A percentile compares a stretch with the other conserved stretches of the same genome.
phyloP scores from a whole-genome alignment of 2,329 filamentous ascomycete species.

The Aureobasidium namibiae region DNA sequence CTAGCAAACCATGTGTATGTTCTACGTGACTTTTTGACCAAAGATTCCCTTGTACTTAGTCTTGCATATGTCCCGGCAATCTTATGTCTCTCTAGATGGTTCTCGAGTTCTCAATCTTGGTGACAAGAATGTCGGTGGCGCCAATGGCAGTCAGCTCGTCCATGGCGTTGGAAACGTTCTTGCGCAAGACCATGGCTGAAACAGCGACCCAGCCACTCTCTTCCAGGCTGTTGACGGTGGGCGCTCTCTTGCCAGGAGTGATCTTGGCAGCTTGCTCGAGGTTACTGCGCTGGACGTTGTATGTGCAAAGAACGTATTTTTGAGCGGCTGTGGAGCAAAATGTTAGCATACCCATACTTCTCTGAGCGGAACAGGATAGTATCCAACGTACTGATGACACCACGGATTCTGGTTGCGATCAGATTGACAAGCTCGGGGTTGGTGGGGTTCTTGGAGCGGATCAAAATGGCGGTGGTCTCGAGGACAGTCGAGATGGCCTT shows the following conservation, averaged over 20 bases:
- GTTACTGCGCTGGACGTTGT: slow-evolving; percentile 72
- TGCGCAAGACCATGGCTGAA: slow-evolving; percentile 85
- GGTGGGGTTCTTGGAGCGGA: slow-evolving; percentile 79
- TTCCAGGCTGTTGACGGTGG: slow-evolving; percentile 83
- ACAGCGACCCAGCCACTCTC: slow-evolving; percentile 92
- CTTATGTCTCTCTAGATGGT: slow-evolving; percentile 23
- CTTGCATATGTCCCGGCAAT: neutral
- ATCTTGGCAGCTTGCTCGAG: slow-evolving; percentile 63
- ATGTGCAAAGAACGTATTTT: slow-evolving; percentile 89
- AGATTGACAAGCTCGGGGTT: slow-evolving; percentile 74
- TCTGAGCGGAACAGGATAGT: neutral
- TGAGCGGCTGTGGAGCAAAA: slow-evolving; percentile 58
- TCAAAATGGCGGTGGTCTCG: slow-evolving; percentile 77
- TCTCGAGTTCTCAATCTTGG: slow-evolving; percentile 76
- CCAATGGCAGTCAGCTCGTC: slow-evolving; percentile 69
- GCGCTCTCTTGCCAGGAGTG: slow-evolving; percentile 88
- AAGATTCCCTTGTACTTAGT: neutral
- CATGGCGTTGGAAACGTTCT: slow-evolving; percentile 77
- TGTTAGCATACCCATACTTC: neutral
- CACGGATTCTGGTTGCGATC: slow-evolving; percentile 77
- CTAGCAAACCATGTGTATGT: neutral
- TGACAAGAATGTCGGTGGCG: slow-evolving; percentile 75
- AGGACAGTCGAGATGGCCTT: slow-evolving; percentile 92
- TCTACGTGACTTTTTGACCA: neutral
- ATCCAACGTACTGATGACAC: slow-evolving; percentile 68